Evolutionary conservation across 2,329 filamentous ascomycete genomes (phyloP).

Genomic region (Aspergillus calidoustus): DNA sequence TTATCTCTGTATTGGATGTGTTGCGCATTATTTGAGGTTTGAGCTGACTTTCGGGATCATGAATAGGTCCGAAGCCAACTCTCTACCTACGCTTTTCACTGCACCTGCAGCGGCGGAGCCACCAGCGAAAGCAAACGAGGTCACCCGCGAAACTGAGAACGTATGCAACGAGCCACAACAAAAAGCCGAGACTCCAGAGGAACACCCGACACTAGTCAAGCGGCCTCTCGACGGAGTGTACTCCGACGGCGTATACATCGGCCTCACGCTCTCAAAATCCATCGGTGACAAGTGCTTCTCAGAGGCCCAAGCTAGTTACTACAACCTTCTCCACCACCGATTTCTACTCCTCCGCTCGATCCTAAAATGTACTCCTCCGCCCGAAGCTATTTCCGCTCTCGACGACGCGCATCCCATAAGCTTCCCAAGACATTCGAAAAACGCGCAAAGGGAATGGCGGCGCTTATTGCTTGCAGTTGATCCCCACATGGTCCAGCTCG

Average conservation of each 20-base stretch:
- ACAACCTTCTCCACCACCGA: conserved; percentile 65
- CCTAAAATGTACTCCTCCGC: conserved; percentile 62
- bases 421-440: conserved; percentile 59
- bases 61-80: conserved; percentile 71
- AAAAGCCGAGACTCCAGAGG: not conserved
- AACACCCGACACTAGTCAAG: conserved; percentile 22
- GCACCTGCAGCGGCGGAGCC: conserved; percentile 55
- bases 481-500: conserved; percentile 56
- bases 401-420: conserved; percentile 56
- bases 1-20: conserved; percentile 2
- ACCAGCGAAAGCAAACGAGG: conserved; percentile 1
- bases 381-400: conserved; percentile 58
- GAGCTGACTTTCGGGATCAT: conserved; percentile 17
- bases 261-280: conserved; percentile 36
- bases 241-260: conserved; percentile 78
- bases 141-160: conserved; percentile 33
- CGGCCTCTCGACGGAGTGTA: conserved; percentile 68
- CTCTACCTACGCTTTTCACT: conserved; percentile 72
- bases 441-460: conserved; percentile 62
- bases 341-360: conserved; percentile 68
- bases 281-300: conserved; percentile 36
- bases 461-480: conserved; percentile 42
- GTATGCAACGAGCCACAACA: not conserved
- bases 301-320: conserved; percentile 69
- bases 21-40: conserved; percentile 13